Conservation (phyloP, 495 filamentous ascomycete genomes). For the Lophiotrema nucula region DNA sequence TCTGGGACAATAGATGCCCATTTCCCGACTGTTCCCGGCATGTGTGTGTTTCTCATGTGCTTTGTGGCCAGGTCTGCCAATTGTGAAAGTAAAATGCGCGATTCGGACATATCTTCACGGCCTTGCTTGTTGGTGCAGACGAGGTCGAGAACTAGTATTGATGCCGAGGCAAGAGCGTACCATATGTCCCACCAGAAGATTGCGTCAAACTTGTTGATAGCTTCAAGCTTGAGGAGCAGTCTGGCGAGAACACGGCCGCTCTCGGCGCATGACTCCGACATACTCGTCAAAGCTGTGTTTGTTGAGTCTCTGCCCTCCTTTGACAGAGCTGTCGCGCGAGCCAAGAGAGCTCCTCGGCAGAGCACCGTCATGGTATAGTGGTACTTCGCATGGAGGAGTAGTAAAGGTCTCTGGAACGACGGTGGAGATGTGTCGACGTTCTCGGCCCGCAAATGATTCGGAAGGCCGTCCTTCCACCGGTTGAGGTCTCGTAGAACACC, state of each 20-base stretch:
- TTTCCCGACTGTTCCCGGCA: constrained; percentile 29
- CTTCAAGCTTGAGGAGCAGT: constrained; percentile 27
- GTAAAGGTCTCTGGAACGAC: constrained; percentile 31
- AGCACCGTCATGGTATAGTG: constrained; percentile 33
- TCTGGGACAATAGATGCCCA: constrained; percentile 20
- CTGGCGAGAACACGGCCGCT: constrained; percentile 28
- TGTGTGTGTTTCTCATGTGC: constrained; percentile 19
- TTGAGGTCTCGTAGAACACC: constrained; percentile 37
- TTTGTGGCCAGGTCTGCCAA: constrained; percentile 19
- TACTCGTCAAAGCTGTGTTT: constrained; percentile 14
- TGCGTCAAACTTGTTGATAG: constrained; percentile 31
- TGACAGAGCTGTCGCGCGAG: constrained; percentile 31
- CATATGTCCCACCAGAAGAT: constrained; percentile 38
- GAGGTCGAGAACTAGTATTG: constrained; percentile 36
- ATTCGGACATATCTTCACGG: not conserved
- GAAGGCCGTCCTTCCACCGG: constrained; percentile 44
- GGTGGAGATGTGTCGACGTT: constrained; percentile 29
- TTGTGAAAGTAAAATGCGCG: constrained; percentile 17
- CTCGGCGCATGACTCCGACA: constrained; percentile 29
- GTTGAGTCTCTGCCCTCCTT: constrained; percentile 20
- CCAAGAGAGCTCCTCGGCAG: constrained; percentile 30
- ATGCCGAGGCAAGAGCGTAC: constrained; percentile 30
- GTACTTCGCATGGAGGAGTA: constrained; percentile 35
- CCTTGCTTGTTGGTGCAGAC: constrained; percentile 12
- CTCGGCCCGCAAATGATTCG: constrained; percentile 35